Conservation (phyloP, 1,139 yeast genomes). For the Hyphopichia burtonii region DNA sequence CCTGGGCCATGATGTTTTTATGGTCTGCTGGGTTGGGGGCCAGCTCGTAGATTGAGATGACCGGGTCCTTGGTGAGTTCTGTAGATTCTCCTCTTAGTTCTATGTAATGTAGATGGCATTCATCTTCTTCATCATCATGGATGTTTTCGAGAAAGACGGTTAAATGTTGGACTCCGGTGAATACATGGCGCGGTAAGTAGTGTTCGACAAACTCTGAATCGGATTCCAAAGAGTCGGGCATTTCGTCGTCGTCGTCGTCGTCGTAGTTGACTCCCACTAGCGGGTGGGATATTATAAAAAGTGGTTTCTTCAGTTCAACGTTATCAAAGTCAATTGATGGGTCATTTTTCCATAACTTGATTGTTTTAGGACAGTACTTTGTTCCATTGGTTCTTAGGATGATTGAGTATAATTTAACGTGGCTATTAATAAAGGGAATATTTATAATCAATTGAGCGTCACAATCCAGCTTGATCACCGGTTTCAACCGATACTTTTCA, state of each 20-base stretch:
- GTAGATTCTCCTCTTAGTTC: slow-evolving; percentile 84
- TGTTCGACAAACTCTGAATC: slow-evolving; percentile 76
- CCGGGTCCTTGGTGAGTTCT: slow-evolving; percentile 62
- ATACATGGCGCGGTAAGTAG: slow-evolving; percentile 69
- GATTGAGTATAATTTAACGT: slow-evolving; percentile 72
- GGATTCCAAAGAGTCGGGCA: slow-evolving; percentile 28
- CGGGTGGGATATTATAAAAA: slow-evolving; percentile 63
- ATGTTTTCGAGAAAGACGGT: slow-evolving; percentile 68
- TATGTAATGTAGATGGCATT: slow-evolving; percentile 59
- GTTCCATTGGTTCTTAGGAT: slow-evolving; percentile 67
- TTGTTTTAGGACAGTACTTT: slow-evolving; percentile 62
- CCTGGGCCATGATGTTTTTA: slow-evolving; percentile 40
- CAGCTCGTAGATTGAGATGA: slow-evolving; percentile 76
- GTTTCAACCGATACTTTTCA: slow-evolving; percentile 41
- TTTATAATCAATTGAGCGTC: slow-evolving; percentile 77
- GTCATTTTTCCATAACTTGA: slow-evolving; percentile 74
- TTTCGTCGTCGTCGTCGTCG: slow-evolving; percentile 24
- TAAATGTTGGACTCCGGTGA: slow-evolving; percentile 68
- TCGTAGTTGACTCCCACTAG: slow-evolving; percentile 46
- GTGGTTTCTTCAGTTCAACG: slow-evolving; percentile 49
- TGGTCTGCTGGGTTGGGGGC: slow-evolving; percentile 95
- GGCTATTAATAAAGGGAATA: slow-evolving; percentile 71
- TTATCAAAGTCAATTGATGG: slow-evolving; percentile 69
- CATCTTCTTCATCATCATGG: slow-evolving; percentile 60
- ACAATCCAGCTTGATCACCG: slow-evolving; percentile 67